phyloP scores from a whole-genome alignment of 2,329 filamentous ascomycete genomes.

The Chrysoporthe puriensis region DNA sequence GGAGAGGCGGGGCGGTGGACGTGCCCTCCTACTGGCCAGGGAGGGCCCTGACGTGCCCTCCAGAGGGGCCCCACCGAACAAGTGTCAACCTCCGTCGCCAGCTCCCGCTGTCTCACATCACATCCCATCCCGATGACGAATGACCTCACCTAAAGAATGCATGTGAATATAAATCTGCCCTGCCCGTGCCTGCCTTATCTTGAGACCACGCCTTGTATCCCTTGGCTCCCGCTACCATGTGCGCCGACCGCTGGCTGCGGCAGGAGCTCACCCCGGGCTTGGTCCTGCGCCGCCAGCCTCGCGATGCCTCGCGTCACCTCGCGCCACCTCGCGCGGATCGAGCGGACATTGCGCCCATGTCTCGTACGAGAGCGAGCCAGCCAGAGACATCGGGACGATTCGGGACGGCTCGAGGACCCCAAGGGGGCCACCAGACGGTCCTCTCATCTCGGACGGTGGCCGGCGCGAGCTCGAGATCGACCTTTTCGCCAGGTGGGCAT shows the following conservation, averaged over 20 bases:
- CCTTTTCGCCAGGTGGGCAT: not conserved
- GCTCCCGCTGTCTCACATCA: not conserved
- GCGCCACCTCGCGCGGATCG: not conserved
- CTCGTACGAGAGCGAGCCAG: not conserved
- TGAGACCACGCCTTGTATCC: not conserved
- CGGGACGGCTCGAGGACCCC: not conserved
- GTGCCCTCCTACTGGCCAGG: not conserved
- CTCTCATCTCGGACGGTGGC: conserved; percentile 11
- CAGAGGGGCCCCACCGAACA: not conserved
- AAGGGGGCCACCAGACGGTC: not conserved
- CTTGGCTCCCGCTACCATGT: not conserved
- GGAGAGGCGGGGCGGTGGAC: not conserved
- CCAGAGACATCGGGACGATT: conserved; percentile 1
- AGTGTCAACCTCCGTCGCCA: not conserved
- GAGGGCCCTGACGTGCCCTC: not conserved
- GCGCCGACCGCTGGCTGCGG: not conserved
- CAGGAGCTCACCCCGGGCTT: not conserved
- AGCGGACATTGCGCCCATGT: not conserved
- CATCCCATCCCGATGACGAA: not conserved
- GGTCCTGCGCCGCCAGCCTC: not conserved
- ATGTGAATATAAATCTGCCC: not conserved
- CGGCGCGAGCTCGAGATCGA: conserved; percentile 1
- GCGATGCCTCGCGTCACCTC: not conserved
- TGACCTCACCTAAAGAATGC: not conserved
- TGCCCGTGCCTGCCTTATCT: not conserved